Evolutionary conservation across 1,139 yeast species (phyloP).

Genomic region (Protomyces inouyei): DNA sequence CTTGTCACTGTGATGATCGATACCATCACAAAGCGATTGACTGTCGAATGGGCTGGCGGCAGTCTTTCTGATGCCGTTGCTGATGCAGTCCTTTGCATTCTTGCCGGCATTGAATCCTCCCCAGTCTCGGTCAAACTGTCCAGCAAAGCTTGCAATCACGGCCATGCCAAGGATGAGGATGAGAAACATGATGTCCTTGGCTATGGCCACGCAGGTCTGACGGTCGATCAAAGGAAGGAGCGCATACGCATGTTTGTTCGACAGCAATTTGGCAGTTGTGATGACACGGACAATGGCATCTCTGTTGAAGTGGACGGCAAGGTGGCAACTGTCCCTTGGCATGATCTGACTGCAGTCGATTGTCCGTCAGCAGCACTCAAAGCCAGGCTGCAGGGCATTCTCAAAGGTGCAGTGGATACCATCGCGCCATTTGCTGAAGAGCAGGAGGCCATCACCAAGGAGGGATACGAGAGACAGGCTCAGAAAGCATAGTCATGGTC

Average conservation of each 20-base stretch:
- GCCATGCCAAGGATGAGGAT: constrained; percentile 9
- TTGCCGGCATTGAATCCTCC: constrained; percentile 86
- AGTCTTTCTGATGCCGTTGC: constrained; percentile 89
- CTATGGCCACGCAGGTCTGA: constrained; percentile 34
- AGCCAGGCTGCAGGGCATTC: constrained; percentile 75
- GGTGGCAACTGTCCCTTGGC: constrained; percentile 65
- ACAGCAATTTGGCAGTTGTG: constrained; percentile 82
- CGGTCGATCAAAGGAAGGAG: constrained; percentile 50
- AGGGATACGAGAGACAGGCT: background rate
- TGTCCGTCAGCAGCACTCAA: constrained; percentile 72
- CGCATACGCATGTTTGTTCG: constrained; percentile 60
- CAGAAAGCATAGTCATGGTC: background rate
- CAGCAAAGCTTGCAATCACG: constrained; percentile 43
- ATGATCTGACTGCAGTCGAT: constrained; percentile 56
- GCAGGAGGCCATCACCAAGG: background rate
- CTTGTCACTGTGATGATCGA: constrained; percentile 50
- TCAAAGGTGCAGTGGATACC: constrained; percentile 69
- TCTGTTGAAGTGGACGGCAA: constrained; percentile 63
- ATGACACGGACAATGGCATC: constrained; percentile 43
- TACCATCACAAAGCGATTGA: constrained; percentile 41
- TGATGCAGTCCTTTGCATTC: constrained; percentile 84
- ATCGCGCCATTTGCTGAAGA: constrained; percentile 65
- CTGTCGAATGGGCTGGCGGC: constrained; percentile 86
- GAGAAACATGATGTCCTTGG: constrained; percentile 30
- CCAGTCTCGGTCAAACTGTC: constrained; percentile 80